These are phyloP conservation scores for Aspergillus saccharolyticus DNA, from an alignment of 495 filamentous ascomycete species.

Conservation along the genomic window DNA sequence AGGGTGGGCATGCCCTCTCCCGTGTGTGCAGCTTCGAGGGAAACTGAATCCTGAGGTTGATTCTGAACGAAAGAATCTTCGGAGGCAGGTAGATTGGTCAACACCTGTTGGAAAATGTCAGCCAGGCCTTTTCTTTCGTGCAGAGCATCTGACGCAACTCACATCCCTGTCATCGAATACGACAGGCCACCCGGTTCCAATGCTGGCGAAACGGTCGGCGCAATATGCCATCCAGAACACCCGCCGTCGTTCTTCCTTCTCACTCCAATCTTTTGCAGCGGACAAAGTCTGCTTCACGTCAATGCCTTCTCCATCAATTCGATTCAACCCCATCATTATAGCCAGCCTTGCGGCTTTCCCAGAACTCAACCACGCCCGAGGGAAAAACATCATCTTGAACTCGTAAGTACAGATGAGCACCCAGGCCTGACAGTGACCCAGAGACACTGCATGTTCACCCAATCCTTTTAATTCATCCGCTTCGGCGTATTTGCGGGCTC, in stretches of 20 bases:
- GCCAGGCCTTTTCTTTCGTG: neutral
- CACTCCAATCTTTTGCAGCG: constrained; percentile 85
- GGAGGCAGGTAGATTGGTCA: constrained; percentile 75
- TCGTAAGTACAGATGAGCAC: constrained; percentile 76
- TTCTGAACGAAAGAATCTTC: constrained; percentile 86
- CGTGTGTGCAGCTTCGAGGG: constrained; percentile 67
- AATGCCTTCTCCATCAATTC: constrained; percentile 76
- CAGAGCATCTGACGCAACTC: constrained; percentile 19
- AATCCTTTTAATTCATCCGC: constrained; percentile 88
- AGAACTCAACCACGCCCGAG: constrained; percentile 88
- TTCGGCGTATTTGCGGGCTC: constrained; percentile 85
- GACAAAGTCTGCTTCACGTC: constrained; percentile 91
- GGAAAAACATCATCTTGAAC: constrained; percentile 98
- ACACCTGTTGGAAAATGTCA: constrained; percentile 48
- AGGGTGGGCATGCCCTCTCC: constrained; percentile 65
- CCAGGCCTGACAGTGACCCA: constrained; percentile 81
- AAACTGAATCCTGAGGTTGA: constrained; percentile 62
- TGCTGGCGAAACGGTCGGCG: constrained; percentile 87
- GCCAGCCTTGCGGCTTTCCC: constrained; percentile 70
- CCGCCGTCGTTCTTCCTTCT: constrained; percentile 82
- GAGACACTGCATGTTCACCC: constrained; percentile 77
- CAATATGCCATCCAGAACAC: constrained; percentile 95
- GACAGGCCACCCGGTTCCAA: constrained; percentile 98
- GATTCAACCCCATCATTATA: constrained; percentile 92
- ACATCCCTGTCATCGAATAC: constrained; percentile 86